Evolutionary conservation across 305 asterid genomes (phyloP).

Genomic region (Rubia peregrina): DNA sequence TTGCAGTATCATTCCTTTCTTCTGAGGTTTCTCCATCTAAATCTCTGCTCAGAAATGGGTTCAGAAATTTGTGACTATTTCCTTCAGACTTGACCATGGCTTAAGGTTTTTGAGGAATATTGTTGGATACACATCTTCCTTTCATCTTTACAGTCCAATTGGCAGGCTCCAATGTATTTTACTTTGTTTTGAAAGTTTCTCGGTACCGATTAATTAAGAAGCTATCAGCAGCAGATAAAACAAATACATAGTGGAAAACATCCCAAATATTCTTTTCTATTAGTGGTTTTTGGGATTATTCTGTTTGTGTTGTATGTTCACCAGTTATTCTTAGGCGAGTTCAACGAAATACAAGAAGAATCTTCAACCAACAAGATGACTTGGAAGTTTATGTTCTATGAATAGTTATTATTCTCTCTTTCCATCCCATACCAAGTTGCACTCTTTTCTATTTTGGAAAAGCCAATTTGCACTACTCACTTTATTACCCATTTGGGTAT

Average conservation of each 20-base stretch:
- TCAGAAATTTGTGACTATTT: background rate
- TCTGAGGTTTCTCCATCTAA: conserved; percentile 13
- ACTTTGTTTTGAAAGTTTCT: background rate
- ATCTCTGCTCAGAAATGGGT: background rate
- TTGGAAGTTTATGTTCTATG: background rate
- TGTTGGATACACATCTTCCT: background rate
- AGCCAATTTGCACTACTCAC: no score
- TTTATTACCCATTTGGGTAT: no score
- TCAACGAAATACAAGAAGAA: conserved; percentile 1
- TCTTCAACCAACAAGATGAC: background rate
- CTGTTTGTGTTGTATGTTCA: background rate
- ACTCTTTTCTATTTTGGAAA: no score
- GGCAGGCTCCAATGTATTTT: conserved; percentile 10
- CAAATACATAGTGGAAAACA: background rate
- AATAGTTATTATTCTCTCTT: no score
- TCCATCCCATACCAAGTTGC: no score
- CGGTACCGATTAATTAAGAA: background rate
- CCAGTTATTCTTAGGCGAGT: conserved; percentile 13
- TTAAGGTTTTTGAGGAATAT: background rate
- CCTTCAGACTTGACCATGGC: background rate
- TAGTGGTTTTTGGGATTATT: background rate
- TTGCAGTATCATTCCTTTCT: conserved; percentile 7
- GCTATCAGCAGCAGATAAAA: background rate
- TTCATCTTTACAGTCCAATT: conserved; percentile 2
- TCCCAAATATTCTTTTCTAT: background rate